phyloP scores from a whole-genome alignment of 2,329 filamentous ascomycete species.

The Fusarium circinatum region DNA sequence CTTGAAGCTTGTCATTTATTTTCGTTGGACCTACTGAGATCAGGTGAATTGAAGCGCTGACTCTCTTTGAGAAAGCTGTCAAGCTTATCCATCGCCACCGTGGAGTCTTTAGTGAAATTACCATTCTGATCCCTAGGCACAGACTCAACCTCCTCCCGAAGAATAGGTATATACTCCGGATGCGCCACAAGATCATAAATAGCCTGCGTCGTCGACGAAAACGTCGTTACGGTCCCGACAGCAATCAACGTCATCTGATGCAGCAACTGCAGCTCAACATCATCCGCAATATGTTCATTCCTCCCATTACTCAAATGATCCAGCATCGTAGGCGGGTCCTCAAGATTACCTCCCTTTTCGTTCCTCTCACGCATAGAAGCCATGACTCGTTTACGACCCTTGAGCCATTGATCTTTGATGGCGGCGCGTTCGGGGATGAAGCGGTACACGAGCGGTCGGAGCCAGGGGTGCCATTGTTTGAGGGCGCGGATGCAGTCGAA shows the following conservation, averaged over 20 bases:
- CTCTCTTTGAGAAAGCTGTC: conserved; percentile 41
- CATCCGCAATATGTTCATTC: not conserved
- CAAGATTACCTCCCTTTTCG: not conserved
- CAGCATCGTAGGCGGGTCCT: not conserved
- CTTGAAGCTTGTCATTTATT: accelerated
- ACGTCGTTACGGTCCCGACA: conserved; percentile 31
- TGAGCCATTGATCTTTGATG: conserved; percentile 17
- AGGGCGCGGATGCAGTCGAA: conserved; percentile 24
- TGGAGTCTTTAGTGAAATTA: not conserved
- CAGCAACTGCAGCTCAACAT: conserved; percentile 7
- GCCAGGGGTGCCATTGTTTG: conserved; percentile 18
- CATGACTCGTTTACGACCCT: conserved; percentile 2
- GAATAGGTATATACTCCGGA: conserved; percentile 14
- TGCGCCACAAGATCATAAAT: conserved; percentile 37
- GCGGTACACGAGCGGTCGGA: conserved; percentile 6
- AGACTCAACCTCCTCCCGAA: conserved; percentile 19
- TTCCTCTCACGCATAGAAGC: not conserved
- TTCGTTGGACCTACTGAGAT: not conserved
- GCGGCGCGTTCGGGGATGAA: conserved; percentile 13
- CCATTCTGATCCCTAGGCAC: not conserved
- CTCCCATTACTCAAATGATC: conserved; percentile 10
- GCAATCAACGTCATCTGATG: conserved; percentile 24
- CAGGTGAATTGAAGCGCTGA: conserved; percentile 33
- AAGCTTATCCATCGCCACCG: conserved; percentile 18
- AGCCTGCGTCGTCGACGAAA: conserved; percentile 29